A percentile compares a stretch with the other conserved stretches of the same genome.
phyloP scores from a whole-genome alignment of 495 filamentous ascomycete species.

The Thozetella sp. region DNA sequence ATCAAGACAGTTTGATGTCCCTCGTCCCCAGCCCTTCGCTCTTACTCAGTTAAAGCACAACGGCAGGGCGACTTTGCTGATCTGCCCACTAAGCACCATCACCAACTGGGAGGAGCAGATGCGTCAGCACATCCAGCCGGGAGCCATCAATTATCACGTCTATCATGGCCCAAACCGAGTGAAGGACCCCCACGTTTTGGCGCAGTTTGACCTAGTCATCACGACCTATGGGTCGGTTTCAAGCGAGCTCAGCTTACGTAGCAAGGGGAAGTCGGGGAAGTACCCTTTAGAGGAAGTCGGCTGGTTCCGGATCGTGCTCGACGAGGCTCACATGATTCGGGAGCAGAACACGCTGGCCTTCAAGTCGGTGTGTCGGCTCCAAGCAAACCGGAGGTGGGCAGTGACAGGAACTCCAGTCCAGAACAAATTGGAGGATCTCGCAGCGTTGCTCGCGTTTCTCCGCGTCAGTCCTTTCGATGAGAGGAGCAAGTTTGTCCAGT shows the following conservation, averaged over 20 bases:
- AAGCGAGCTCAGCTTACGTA: conserved; percentile 68
- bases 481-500: conserved; percentile 67
- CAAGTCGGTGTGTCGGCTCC: conserved; percentile 79
- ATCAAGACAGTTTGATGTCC: conserved; percentile 34
- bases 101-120: conserved; percentile 94
- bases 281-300: conserved; percentile 76
- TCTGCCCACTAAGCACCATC: conserved; percentile 88
- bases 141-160: conserved; percentile 65
- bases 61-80: conserved; percentile 78
- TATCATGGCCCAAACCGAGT: conserved; percentile 82
- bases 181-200: conserved; percentile 66
- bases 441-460: conserved; percentile 88
- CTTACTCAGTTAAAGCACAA: conserved; percentile 61
- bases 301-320: conserved; percentile 95
- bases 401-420: conserved; percentile 93
- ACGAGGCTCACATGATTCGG: conserved; percentile 94
- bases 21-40: conserved; percentile 27
- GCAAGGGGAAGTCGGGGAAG: conserved; percentile 54
- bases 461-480: conserved; percentile 87
- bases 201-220: conserved; percentile 79
- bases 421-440: conserved; percentile 89
- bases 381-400: conserved; percentile 86
- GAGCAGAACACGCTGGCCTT: conserved; percentile 80
- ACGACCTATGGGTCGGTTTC: conserved; percentile 91
- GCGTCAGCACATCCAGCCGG: conserved; percentile 70